Evolutionary conservation across 225 moss, liverwort and hornwort species (phyloP), one percentile per base, ranked within the genome.

Genomic region (Anthoceros angustus): DNA sequence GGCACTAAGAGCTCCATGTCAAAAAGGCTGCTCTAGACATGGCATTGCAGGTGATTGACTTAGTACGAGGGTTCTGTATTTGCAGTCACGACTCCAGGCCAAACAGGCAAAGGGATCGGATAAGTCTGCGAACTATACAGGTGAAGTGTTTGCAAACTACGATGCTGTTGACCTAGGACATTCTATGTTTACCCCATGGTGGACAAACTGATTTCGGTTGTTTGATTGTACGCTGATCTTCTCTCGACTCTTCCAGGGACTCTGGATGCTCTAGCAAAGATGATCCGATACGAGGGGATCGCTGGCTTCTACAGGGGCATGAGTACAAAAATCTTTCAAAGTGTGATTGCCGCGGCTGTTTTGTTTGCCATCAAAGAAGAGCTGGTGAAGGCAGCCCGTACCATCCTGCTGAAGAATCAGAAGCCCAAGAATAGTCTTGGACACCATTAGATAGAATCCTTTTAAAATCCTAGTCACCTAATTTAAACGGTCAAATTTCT

Each of bases 361-460:
- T 87, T 95, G 18, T 90, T 90, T 64, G 88, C 90, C 86, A 90
- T 95, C 68, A 95, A 95, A 76, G 94, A 86, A 60, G 88, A 95
- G 76, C 79, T 95, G 64, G 94, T 95, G 41, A 95, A 95, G 70
- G 90, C 81, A 67, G 85, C 88, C 49, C 80, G 90, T 18, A 73
- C 72, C 14, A 55, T 55, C 23, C 23, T 55, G 55, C 0, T 5
- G 23, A 15, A 12, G 23, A 15, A 55, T 18, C 55, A 15, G n/a
- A 20, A 15, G 55, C 14, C 23, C 5, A 55, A 55, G 55, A 15
- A 32, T 1, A 1, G 1, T 32, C 32, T 32, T 32, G 32, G 32
- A 32, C 1, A 32, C 4, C 32, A 32, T 32, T 32, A 32, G 32
- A 4, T 32, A 32, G 32, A 32, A 32, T 1, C 2, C 2, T 4